Evolutionary conservation across 148 eudicot genomes (phyloP).

Genomic region (Spergularia marina): DNA sequence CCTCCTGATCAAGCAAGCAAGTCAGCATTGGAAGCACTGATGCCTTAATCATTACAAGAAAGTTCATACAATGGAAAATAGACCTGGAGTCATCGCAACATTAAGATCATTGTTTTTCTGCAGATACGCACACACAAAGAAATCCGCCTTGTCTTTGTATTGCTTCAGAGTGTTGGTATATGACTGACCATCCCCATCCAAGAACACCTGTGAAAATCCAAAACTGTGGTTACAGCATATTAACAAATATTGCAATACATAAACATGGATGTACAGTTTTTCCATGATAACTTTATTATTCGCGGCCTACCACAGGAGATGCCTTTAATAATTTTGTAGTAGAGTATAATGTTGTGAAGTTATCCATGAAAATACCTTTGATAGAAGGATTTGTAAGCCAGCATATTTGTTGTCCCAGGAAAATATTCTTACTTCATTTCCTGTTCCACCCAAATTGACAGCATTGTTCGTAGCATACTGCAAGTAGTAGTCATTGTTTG

Average conservation of each 20-base stretch:
- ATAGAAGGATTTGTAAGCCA: constrained; percentile 59
- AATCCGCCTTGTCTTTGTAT: constrained; percentile 79
- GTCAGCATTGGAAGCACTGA: not conserved
- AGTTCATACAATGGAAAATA: not conserved
- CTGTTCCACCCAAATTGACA: constrained; percentile 50
- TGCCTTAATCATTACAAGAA: not conserved
- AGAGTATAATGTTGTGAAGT: not conserved
- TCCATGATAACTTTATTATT: not conserved
- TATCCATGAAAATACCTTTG: constrained; percentile 40
- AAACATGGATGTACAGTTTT: too few species aligned
- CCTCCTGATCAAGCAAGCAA: constrained; percentile 47
- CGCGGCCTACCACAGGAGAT: not conserved
- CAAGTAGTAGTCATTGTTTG: constrained; percentile 44
- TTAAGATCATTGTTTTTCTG: constrained; percentile 67
- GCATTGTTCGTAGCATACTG: constrained; percentile 51
- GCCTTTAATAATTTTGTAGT: too few species aligned
- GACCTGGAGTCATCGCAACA: constrained; percentile 75
- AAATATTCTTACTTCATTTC: constrained; percentile 50
- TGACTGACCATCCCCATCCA: constrained; percentile 58
- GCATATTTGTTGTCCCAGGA: constrained; percentile 85
- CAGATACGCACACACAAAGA: constrained; percentile 68
- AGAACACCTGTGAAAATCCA: constrained; percentile 35
- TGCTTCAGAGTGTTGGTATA: constrained; percentile 50
- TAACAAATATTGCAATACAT: too few species aligned
- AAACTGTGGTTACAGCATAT: not conserved